Evolutionary conservation across 306 rosid genomes (phyloP).

Genomic region (Lathyrus sativus): DNA sequence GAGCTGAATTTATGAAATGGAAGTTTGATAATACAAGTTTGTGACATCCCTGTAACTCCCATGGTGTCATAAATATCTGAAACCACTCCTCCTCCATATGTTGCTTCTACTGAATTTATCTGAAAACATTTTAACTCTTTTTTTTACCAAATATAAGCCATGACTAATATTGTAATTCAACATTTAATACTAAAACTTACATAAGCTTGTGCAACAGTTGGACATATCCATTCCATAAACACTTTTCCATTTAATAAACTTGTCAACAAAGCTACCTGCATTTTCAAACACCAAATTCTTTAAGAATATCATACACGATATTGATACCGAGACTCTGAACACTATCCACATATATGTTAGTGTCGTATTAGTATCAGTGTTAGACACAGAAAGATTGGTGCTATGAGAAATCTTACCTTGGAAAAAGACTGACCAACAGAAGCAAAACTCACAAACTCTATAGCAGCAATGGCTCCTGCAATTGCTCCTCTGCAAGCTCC

Average conservation of each 20-base stretch:
- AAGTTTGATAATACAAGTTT: no score
- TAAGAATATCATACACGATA: neutral
- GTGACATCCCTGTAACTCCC: no score
- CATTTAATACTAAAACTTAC: conserved; percentile 27
- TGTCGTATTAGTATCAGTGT: neutral
- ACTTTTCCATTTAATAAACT: conserved; percentile 45
- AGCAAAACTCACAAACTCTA: conserved; percentile 34
- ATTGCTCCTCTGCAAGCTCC: conserved; percentile 58
- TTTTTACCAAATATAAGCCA: no score
- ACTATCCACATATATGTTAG: no score
- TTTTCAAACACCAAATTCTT: conserved; percentile 30
- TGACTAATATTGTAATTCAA: no score
- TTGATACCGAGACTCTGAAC: neutral
- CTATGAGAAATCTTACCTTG: conserved; percentile 26
- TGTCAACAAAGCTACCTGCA: conserved; percentile 43
- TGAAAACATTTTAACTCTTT: no score
- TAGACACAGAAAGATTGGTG: no score
- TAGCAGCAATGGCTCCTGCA: conserved; percentile 53
- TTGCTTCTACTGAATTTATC: conserved; percentile 40
- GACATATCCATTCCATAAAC: conserved; percentile 47
- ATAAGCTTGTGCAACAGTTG: conserved; percentile 44
- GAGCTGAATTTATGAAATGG: no score
- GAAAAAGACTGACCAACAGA: conserved; percentile 22
- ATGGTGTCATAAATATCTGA: no score
- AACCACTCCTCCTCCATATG: no score